Conservation (phyloP, 2,329 filamentous ascomycete species). For the Colletotrichum incanum region DNA sequence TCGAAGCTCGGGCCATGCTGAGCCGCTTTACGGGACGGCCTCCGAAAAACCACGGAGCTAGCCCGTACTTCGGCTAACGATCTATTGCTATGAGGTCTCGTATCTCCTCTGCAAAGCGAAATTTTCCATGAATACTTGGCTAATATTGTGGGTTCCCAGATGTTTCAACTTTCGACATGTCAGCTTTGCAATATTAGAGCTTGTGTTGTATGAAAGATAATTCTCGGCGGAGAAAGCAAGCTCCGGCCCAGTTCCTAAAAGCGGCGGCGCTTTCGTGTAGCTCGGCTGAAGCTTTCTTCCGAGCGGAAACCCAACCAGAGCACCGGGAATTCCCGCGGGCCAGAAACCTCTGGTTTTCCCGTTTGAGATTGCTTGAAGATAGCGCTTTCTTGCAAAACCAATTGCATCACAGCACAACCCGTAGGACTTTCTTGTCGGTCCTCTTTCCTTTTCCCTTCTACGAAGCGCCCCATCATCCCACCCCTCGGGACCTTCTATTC, state of each 20-base stretch:
- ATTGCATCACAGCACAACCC: slow-evolving; percentile 43
- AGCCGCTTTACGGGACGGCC: slow-evolving; percentile 5
- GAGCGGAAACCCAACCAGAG: slow-evolving; percentile 35
- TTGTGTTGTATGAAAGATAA: not conserved
- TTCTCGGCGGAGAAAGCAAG: not conserved
- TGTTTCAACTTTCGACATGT: no score
- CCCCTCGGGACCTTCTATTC: slow-evolving; percentile 29
- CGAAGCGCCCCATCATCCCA: slow-evolving; percentile 18
- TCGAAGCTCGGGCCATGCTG: slow-evolving; percentile 9
- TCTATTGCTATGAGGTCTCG: no score
- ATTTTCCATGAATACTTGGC: not conserved
- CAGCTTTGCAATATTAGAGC: not conserved
- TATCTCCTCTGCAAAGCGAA: not conserved
- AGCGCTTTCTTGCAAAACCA: slow-evolving; percentile 39
- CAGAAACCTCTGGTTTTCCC: slow-evolving; percentile 42
- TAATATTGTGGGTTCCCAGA: no score
- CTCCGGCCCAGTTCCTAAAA: not conserved
- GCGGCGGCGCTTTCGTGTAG: slow-evolving; percentile 11
- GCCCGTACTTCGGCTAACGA: not conserved
- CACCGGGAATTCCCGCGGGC: slow-evolving; percentile 42
- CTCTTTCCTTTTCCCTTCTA: slow-evolving; percentile 40
- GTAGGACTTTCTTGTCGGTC: slow-evolving; percentile 27
- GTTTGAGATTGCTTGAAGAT: slow-evolving; percentile 40
- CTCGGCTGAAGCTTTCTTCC: slow-evolving; percentile 41
- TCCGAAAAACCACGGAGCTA: not conserved